Conservation (phyloP, 352 stramenopile species). For the Phytophthora ramorum region DNA sequence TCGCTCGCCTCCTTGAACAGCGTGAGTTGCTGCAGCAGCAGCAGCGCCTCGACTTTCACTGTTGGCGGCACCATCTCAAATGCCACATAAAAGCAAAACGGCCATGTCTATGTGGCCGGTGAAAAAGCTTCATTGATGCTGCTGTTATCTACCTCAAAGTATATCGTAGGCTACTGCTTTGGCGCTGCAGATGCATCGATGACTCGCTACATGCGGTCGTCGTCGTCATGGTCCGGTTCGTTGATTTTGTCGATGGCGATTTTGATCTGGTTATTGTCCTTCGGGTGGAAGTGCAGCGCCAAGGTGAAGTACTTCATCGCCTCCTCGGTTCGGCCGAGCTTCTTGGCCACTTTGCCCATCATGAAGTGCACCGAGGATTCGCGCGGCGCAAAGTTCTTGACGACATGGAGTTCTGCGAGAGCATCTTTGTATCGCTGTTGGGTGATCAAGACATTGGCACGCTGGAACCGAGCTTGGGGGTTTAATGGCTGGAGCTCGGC, state of each 20-base stretch:
- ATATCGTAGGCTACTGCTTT: constrained; percentile 13
- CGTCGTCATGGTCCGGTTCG: constrained; percentile 66
- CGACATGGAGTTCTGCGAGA: constrained; percentile 91
- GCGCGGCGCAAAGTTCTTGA: constrained; percentile 93
- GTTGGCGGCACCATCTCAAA: constrained; percentile 25
- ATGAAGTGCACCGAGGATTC: constrained; percentile 97
- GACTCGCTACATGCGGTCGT: constrained; percentile 51
- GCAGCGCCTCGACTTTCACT: constrained; percentile 38
- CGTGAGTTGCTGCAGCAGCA: constrained; percentile 63
- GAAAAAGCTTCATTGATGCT: constrained; percentile 7
- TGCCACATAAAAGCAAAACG: constrained; percentile 26
- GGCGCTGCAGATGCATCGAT: neutral
- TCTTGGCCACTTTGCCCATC: constrained; percentile 95
- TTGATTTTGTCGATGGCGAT: constrained; percentile 94
- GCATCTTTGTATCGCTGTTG: constrained; percentile 94
- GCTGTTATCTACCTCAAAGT: constrained; percentile 15
- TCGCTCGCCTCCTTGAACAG: constrained; percentile 59
- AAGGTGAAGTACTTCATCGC: constrained; percentile 97
- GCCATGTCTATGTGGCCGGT: constrained; percentile 28
- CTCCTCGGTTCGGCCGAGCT: constrained; percentile 89
- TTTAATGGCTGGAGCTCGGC: constrained; percentile 93
- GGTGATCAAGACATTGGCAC: constrained; percentile 94
- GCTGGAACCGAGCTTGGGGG: constrained; percentile 94
- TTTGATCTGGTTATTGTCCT: constrained; percentile 98
- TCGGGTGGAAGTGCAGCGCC: constrained; percentile 97